Percentiles rank a stretch among this genome's conserved stretches.
phyloP scores from a whole-genome alignment of 345 rosid species.

The Raphanus sativus region DNA sequence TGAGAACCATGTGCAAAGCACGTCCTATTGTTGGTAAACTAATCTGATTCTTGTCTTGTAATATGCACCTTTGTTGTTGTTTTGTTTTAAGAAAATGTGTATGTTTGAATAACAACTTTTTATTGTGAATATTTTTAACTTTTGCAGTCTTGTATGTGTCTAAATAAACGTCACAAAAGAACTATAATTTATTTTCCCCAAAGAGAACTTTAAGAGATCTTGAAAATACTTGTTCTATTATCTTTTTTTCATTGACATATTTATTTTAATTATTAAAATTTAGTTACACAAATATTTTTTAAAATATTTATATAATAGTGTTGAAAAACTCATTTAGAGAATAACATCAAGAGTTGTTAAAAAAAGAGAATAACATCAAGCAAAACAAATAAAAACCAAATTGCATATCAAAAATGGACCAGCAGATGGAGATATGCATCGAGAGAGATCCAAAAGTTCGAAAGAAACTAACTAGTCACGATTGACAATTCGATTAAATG shows the following conservation, averaged over 20 bases:
- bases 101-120: background rate
- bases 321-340: too few species aligned
- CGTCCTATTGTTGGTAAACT: background rate
- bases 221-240: background rate
- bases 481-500: background rate
- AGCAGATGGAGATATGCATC: background rate
- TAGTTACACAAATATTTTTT: background rate
- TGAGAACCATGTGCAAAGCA: slow-evolving; percentile 1
- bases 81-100: background rate
- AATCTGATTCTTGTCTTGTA: background rate
- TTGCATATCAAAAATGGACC: background rate
- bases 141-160: background rate
- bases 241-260: background rate
- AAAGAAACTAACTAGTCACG: background rate
- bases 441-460: background rate
- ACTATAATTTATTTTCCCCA: background rate
- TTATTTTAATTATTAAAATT: too few species aligned
- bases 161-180: background rate
- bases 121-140: background rate
- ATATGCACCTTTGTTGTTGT: background rate
- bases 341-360: background rate
- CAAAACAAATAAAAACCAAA: background rate
- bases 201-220: background rate
- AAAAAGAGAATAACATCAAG: background rate
- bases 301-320: too few species aligned